Conservation (phyloP, 345 rosid genomes). For the Arabis alpina region DNA sequence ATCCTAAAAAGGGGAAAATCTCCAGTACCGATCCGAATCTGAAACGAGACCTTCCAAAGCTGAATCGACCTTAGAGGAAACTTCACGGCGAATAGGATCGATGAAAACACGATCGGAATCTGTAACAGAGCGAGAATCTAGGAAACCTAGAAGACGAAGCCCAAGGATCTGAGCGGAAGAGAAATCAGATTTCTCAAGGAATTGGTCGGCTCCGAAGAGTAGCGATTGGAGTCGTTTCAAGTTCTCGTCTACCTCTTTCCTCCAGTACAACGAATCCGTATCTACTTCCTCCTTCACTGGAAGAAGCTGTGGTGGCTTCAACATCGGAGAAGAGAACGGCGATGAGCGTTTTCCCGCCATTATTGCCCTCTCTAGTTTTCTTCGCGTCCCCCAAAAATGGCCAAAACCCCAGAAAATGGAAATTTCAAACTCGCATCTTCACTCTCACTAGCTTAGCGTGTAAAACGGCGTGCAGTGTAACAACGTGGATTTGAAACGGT, state of each 20-base stretch:
- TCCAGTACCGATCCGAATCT: constrained; percentile 75
- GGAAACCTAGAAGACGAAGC: constrained; percentile 89
- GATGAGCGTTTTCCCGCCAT: constrained; percentile 63
- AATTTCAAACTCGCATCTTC: constrained; percentile 18
- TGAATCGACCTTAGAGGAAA: constrained; percentile 59
- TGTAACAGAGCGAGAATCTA: constrained; percentile 69
- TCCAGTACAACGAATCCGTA: constrained; percentile 53
- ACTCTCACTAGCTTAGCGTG: not conserved
- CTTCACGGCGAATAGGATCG: constrained; percentile 73
- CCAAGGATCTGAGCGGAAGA: constrained; percentile 70
- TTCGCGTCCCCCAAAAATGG: constrained; percentile 26
- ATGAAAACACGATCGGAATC: constrained; percentile 61
- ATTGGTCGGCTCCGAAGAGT: constrained; percentile 75
- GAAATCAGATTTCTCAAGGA: constrained; percentile 71
- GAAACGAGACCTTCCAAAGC: constrained; percentile 65
- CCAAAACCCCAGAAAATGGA: constrained; percentile 9
- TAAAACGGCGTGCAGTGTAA: constrained; percentile 20
- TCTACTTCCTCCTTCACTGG: constrained; percentile 42
- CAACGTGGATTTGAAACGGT: not conserved
- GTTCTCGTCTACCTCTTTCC: constrained; percentile 74
- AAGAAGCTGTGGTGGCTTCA: constrained; percentile 37
- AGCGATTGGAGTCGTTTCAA: constrained; percentile 88
- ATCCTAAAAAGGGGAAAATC: not conserved
- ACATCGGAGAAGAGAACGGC: constrained; percentile 44
- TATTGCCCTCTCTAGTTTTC: not conserved